Percentiles rank a stretch among this genome's conserved stretches.
Evolutionary conservation across 805 yeast genomes (phyloP).

Genomic region (Wickerhamiella musiphila): DNA sequence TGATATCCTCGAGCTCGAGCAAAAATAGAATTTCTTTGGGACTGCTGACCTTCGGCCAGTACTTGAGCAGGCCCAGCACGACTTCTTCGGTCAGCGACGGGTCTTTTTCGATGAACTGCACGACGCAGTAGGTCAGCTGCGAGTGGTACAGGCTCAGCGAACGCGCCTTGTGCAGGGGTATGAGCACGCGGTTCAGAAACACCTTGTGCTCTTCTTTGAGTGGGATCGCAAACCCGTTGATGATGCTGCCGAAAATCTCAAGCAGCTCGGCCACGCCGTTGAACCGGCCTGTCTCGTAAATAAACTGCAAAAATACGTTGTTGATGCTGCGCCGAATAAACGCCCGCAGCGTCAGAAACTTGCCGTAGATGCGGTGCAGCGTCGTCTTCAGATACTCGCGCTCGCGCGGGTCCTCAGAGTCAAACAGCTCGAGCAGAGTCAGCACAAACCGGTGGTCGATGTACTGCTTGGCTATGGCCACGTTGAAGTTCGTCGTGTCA

Average conservation of each 20-base stretch:
- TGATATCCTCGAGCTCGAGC: constrained; percentile 90
- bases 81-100: constrained; percentile 87
- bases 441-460: constrained; percentile 83
- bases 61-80: constrained; percentile 78
- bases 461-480: constrained; percentile 79
- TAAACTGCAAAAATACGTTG: constrained; percentile 82
- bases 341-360: constrained; percentile 74
- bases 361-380: constrained; percentile 88
- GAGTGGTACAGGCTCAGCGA: constrained; percentile 85
- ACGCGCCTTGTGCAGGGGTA: constrained; percentile 86
- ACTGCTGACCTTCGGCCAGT: constrained; percentile 92
- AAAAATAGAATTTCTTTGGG: constrained; percentile 93
- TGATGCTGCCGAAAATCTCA: constrained; percentile 89
- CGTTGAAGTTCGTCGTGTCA: constrained; percentile 88
- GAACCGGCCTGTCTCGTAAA: constrained; percentile 88
- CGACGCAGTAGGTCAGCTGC: constrained; percentile 90
- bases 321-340: constrained; percentile 82
- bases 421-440: constrained; percentile 71
- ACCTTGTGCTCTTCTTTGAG: constrained; percentile 93
- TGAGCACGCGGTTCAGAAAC: constrained; percentile 65
- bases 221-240: constrained; percentile 95
- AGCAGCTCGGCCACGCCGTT: constrained; percentile 90
- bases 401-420: constrained; percentile 92
- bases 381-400: constrained; percentile 91
- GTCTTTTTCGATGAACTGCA: constrained; percentile 91